These are phyloP conservation scores for Lipomyces sp. DNA, from an alignment of 805 yeast species.

Conservation along the genomic window DNA sequence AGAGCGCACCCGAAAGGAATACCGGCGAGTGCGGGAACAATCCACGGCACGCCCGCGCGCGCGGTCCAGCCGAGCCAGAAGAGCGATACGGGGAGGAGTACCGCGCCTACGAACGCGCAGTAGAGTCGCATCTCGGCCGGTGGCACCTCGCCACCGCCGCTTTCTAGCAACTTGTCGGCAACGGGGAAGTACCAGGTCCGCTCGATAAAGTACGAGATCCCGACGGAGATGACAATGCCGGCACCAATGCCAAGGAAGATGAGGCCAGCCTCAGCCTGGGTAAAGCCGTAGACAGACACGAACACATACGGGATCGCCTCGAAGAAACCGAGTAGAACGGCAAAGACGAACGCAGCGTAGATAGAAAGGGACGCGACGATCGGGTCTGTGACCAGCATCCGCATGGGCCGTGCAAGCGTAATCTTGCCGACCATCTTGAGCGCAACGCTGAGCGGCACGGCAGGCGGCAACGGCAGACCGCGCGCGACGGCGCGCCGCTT, in stretches of 20 bases:
- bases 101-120: conserved; percentile 55
- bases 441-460: conserved; percentile 41
- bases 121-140: conserved; percentile 46
- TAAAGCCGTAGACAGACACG: conserved; percentile 45
- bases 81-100: conserved; percentile 60
- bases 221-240: conserved; percentile 43
- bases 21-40: conserved; percentile 69
- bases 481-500: conserved; percentile 53
- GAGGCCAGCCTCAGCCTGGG: conserved; percentile 50
- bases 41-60: conserved; percentile 60
- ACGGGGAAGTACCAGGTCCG: conserved; percentile 10
- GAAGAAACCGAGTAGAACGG: conserved; percentile 53
- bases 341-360: conserved; percentile 51
- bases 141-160: conserved; percentile 43
- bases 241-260: conserved; percentile 60
- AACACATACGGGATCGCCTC: conserved; percentile 55
- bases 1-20: conserved; percentile 57
- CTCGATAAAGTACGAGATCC: conserved; percentile 1
- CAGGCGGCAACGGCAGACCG: conserved; percentile 71
- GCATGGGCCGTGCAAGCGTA: conserved; percentile 58
- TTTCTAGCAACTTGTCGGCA: conserved; percentile 7
- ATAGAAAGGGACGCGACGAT: conserved; percentile 57
- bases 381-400: conserved; percentile 70
- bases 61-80: conserved; percentile 84
- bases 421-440: conserved; percentile 51